These are phyloP conservation scores for Pythium aristosporum DNA, from an alignment of 352 stramenopile genomes.

Conservation along the genomic window DNA sequence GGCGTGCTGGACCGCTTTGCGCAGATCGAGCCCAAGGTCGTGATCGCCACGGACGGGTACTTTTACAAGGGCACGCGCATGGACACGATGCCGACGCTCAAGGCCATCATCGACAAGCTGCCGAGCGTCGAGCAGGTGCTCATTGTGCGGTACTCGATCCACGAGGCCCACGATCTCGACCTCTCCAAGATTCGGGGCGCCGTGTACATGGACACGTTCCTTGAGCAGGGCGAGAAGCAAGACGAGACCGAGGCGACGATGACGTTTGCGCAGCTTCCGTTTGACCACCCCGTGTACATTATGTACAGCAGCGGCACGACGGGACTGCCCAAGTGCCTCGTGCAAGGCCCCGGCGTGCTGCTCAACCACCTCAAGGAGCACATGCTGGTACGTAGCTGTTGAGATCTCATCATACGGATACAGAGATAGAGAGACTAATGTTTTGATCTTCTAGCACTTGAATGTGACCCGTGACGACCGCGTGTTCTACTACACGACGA, in stretches of 20 bases:
- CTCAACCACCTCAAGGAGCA: conserved; percentile 84
- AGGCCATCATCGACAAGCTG: conserved; percentile 59
- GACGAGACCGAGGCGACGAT: conserved; percentile 33
- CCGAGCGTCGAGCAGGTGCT: conserved; percentile 65
- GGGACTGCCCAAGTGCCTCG: conserved; percentile 84
- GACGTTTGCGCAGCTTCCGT: conserved; percentile 69
- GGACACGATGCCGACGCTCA: conserved; percentile 57
- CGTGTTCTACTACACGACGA: conserved; percentile 86
- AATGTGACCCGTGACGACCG: conserved; percentile 62
- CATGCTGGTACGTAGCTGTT: conserved; percentile 47
- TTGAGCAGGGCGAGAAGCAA: conserved; percentile 29
- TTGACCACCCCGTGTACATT: conserved; percentile 86
- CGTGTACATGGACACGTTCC: conserved; percentile 56
- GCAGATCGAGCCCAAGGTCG: conserved; percentile 78
- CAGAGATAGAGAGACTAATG: neutral
- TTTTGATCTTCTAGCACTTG: conserved; percentile 39
- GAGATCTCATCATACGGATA: neutral
- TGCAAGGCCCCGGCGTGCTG: conserved; percentile 73
- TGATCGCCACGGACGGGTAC: conserved; percentile 74
- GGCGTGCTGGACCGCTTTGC: conserved; percentile 81
- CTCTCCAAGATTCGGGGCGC: conserved; percentile 53
- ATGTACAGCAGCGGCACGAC: conserved; percentile 90
- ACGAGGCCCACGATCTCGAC: conserved; percentile 51
- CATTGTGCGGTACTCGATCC: conserved; percentile 63
- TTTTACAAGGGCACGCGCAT: conserved; percentile 79